These are phyloP conservation scores for Plasmodium adleri DNA, from an alignment of 169 alveolate genomes.

Conservation along the genomic window DNA sequence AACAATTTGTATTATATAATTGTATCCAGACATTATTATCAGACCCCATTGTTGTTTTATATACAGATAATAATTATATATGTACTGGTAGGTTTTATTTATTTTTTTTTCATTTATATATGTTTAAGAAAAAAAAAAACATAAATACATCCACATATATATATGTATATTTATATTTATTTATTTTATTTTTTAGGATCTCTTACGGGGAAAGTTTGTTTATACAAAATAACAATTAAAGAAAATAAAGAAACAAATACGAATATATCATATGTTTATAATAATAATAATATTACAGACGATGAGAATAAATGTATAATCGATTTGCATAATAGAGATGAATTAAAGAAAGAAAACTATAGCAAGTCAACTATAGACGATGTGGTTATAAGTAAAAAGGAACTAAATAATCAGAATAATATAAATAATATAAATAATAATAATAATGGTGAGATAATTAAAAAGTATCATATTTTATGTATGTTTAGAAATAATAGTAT, in stretches of 20 bases:
- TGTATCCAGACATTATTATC: constrained; percentile 73
- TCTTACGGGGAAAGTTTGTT: constrained; percentile 67
- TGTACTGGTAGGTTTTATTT: constrained; percentile 52
- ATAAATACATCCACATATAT: not conserved
- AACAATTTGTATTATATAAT: constrained; percentile 24
- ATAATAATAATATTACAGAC: not conserved
- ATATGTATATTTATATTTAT: not conserved
- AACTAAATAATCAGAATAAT: not conserved
- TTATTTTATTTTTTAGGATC: constrained; percentile 27
- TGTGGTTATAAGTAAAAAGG: constrained; percentile 6
- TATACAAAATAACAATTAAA: constrained; percentile 42
- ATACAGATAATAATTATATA: constrained; percentile 66
- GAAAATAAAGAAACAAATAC: constrained; percentile 54
- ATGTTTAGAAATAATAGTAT: constrained; percentile 75
- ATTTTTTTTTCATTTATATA: not conserved
- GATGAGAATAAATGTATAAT: constrained; percentile 9
- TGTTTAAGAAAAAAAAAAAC: not conserved
- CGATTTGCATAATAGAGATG: constrained; percentile 5
- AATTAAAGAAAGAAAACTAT: not conserved
- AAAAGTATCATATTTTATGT: constrained; percentile 59
- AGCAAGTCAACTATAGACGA: not conserved
- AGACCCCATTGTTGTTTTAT: constrained; percentile 76
- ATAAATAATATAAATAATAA: not conserved
- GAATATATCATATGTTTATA: constrained; percentile 4
- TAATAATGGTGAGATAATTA: constrained; percentile 22